phyloP scores from a whole-genome alignment of 768 basidiomycete species.

The Boletus huronensis region DNA sequence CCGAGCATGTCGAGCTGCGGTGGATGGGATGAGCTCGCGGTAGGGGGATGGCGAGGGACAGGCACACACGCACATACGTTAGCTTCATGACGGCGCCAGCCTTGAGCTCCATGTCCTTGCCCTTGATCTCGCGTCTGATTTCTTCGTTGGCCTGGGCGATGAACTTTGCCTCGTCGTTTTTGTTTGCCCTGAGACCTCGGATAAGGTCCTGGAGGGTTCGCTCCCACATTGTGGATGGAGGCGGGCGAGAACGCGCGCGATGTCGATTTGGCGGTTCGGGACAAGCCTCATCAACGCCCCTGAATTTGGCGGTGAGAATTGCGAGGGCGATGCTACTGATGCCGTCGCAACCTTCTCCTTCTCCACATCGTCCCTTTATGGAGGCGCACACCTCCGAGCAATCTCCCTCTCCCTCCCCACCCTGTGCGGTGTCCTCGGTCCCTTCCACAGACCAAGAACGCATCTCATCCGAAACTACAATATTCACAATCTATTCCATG shows the following conservation, averaged over 20 bases:
- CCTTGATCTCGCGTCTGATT: conserved; percentile 86
- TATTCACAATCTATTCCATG: conserved; percentile 86
- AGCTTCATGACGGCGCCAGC: conserved; percentile 93
- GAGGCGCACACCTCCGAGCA: conserved; percentile 32
- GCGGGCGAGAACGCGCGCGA: neutral
- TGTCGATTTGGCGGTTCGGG: neutral
- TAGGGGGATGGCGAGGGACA: neutral
- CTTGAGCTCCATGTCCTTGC: conserved; percentile 96
- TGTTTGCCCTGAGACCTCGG: conserved; percentile 92
- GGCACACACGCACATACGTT: conserved; percentile 73
- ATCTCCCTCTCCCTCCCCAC: conserved; percentile 27
- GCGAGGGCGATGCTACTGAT: too few relatives aligned
- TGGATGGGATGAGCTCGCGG: conserved; percentile 11
- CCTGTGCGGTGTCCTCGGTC: conserved; percentile 31
- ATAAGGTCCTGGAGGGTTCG: conserved; percentile 93
- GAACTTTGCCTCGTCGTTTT: conserved; percentile 89
- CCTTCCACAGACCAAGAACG: conserved; percentile 39
- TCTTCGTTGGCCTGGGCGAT: conserved; percentile 92
- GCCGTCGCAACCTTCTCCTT: too few relatives aligned
- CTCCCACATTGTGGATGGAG: conserved; percentile 74
- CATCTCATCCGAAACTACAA: conserved; percentile 67
- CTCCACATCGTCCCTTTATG: conserved; percentile 30
- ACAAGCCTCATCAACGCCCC: too few relatives aligned
- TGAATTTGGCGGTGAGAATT: too few relatives aligned
- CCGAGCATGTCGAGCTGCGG: conserved; percentile 93